Conservation (phyloP, 768 basidiomycete genomes). For the Leccinum ochraceum region DNA sequence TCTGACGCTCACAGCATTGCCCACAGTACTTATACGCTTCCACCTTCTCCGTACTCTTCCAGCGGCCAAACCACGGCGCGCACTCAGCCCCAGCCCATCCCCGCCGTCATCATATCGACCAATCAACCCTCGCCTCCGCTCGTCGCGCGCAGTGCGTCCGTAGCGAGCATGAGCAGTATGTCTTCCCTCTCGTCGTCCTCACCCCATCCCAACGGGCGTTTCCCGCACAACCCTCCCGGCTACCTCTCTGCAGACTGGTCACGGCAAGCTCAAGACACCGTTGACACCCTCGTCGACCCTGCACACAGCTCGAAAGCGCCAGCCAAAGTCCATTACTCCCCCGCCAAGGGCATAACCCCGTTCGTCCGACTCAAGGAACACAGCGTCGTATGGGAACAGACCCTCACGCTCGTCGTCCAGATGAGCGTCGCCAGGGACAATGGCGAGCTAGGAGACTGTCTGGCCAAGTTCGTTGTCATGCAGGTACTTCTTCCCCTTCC, state of each 20-base stretch:
- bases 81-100: slow-evolving; percentile 17
- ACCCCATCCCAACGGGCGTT: slow-evolving; percentile 1
- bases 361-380: slow-evolving; percentile 66
- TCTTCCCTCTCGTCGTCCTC: slow-evolving; percentile 23
- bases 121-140: slow-evolving; percentile 16
- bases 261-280: slow-evolving; percentile 11
- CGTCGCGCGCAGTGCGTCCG: slow-evolving; percentile 22
- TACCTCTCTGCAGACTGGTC: slow-evolving; percentile 33
- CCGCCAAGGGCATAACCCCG: slow-evolving; percentile 60
- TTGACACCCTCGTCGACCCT: background rate
- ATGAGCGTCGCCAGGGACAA: slow-evolving; percentile 58
- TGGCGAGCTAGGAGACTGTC: slow-evolving; percentile 48
- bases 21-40: slow-evolving; percentile 28
- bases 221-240: slow-evolving; percentile 8
- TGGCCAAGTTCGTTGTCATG: slow-evolving; percentile 67
- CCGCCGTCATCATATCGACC: slow-evolving; percentile 30
- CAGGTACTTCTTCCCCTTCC: slow-evolving; percentile 35
- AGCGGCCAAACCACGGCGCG: slow-evolving; percentile 14
- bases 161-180: slow-evolving; percentile 21
- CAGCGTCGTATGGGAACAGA: slow-evolving; percentile 60
- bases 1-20: slow-evolving; percentile 32
- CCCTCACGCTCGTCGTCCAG: slow-evolving; percentile 57
- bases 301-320: background rate
- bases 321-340: slow-evolving; percentile 25
- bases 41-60: slow-evolving; percentile 11